These are phyloP conservation scores for Thamnidium elegans DNA, from an alignment of 192 early-diverging fungal species.

Conservation along the genomic window DNA sequence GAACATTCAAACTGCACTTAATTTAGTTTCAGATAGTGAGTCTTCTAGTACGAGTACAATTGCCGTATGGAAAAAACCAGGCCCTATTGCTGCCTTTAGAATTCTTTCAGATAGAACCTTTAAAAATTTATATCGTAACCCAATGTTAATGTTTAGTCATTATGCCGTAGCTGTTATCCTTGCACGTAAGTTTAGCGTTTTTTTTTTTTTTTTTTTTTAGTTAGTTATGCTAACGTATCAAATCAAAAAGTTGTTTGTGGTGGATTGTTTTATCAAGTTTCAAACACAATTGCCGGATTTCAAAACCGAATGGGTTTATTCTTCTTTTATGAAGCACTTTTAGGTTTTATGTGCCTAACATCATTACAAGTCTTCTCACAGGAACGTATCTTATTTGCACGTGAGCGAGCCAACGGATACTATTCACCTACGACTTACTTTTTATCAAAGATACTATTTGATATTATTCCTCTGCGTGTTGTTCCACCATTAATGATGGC, in stretches of 20 bases:
- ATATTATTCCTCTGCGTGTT: slow-evolving; percentile 72
- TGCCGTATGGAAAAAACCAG: slow-evolving; percentile 46
- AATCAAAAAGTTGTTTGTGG: slow-evolving; percentile 51
- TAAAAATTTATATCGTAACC: slow-evolving; percentile 81
- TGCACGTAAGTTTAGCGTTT: slow-evolving; percentile 44
- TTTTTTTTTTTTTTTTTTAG: not conserved
- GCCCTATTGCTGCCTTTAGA: slow-evolving; percentile 64
- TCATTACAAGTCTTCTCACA: slow-evolving; percentile 62
- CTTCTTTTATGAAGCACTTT: slow-evolving; percentile 64
- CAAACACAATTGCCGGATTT: slow-evolving; percentile 58
- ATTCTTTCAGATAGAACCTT: slow-evolving; percentile 74
- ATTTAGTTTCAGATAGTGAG: not conserved
- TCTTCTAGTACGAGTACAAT: not conserved
- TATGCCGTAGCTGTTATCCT: slow-evolving; percentile 65
- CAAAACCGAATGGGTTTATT: slow-evolving; percentile 63
- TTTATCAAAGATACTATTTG: slow-evolving; percentile 67
- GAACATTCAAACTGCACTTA: not conserved
- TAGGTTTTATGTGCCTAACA: slow-evolving; percentile 62
- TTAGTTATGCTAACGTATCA: no score
- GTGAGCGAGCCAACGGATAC: slow-evolving; percentile 74
- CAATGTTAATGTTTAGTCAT: slow-evolving; percentile 72
- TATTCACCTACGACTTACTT: slow-evolving; percentile 70
- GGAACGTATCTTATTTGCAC: slow-evolving; percentile 66
- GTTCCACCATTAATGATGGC: slow-evolving; percentile 79
- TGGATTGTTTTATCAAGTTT: slow-evolving; percentile 60